These are phyloP conservation scores for Yamadazyma atlantica DNA, from an alignment of 1,139 yeast species.

Conservation along the genomic window DNA sequence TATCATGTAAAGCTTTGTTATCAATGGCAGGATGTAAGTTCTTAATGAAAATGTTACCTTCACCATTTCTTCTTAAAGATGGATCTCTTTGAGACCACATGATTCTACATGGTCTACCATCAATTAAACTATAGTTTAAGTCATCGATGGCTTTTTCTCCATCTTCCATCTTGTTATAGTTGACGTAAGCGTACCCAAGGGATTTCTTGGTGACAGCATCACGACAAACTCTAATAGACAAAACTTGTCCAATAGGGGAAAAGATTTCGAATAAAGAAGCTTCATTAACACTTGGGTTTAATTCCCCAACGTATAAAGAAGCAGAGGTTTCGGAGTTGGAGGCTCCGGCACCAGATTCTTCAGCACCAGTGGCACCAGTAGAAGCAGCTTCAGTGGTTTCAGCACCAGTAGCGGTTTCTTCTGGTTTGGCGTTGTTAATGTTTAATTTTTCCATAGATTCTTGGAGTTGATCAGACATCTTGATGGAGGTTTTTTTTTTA, in stretches of 20 bases:
- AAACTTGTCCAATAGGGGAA: conserved; percentile 93
- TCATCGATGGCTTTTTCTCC: conserved; percentile 96
- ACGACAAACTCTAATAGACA: conserved; percentile 98
- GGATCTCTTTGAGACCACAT: conserved; percentile 99
- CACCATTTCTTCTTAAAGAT: conserved; percentile 90
- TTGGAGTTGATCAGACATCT: conserved; percentile 38
- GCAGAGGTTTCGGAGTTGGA: conserved; percentile 61
- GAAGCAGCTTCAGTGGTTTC: conserved; percentile 10
- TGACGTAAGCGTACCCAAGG: conserved; percentile 97
- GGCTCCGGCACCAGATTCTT: conserved; percentile 11
- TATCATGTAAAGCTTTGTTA: conserved; percentile 98
- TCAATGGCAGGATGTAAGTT: conserved; percentile 98
- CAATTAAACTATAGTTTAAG: conserved; percentile 89
- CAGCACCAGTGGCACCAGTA: conserved; percentile 4
- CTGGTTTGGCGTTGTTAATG: conserved; percentile 39
- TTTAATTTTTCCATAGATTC: conserved; percentile 58
- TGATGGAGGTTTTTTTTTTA: conserved; percentile 5
- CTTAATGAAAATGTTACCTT: conserved; percentile 96
- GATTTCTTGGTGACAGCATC: conserved; percentile 97
- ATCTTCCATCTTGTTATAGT: conserved; percentile 86
- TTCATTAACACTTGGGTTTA: conserved; percentile 90
- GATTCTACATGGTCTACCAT: conserved; percentile 97
- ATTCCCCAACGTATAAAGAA: conserved; percentile 96
- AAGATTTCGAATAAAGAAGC: conserved; percentile 93
- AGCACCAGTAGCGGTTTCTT: conserved; percentile 22